Percentiles rank a stretch among this genome's conserved stretches.
phyloP scores from a whole-genome alignment of 2,329 filamentous ascomycete species.

The Exophiala calicioides region DNA sequence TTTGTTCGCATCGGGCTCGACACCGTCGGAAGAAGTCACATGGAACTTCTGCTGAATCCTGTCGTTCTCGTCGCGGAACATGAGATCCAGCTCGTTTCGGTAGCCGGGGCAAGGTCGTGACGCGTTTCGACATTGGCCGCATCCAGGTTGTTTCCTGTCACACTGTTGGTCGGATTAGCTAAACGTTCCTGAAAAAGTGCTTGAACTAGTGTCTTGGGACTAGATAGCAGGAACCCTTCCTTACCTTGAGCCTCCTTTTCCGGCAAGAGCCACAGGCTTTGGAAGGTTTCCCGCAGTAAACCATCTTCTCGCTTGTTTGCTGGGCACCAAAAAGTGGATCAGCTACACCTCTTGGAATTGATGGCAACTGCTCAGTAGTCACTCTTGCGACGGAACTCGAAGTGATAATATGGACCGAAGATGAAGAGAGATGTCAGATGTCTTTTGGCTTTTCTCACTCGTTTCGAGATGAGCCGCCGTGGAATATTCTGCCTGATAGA shows the following conservation, averaged over 20 bases:
- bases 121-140: slow-evolving; percentile 63
- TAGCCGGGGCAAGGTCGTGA: slow-evolving; percentile 65
- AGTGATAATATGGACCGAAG: too few relatives aligned
- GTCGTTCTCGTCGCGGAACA: slow-evolving; percentile 67
- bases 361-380: too few relatives aligned
- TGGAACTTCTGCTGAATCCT: slow-evolving; percentile 9
- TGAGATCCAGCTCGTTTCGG: slow-evolving; percentile 63
- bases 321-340: too few relatives aligned
- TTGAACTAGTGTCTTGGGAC: slow-evolving; percentile 4
- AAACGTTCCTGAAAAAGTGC: not conserved
- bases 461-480: too few relatives aligned
- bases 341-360: too few relatives aligned
- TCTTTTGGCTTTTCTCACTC: too few relatives aligned
- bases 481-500: too few relatives aligned
- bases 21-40: not conserved
- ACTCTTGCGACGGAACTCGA: too few relatives aligned
- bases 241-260: slow-evolving; percentile 43
- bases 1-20: not conserved
- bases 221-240: not conserved
- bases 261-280: slow-evolving; percentile 49
- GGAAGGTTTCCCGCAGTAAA: slow-evolving; percentile 47
- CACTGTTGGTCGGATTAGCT: slow-evolving; percentile 47
- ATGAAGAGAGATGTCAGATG: too few relatives aligned
- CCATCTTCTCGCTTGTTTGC: slow-evolving; percentile 37
- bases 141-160: slow-evolving; percentile 62